Evolutionary conservation across 768 basidiomycete species (phyloP).

Genomic region (Xerocomus brunneocitrinus): DNA sequence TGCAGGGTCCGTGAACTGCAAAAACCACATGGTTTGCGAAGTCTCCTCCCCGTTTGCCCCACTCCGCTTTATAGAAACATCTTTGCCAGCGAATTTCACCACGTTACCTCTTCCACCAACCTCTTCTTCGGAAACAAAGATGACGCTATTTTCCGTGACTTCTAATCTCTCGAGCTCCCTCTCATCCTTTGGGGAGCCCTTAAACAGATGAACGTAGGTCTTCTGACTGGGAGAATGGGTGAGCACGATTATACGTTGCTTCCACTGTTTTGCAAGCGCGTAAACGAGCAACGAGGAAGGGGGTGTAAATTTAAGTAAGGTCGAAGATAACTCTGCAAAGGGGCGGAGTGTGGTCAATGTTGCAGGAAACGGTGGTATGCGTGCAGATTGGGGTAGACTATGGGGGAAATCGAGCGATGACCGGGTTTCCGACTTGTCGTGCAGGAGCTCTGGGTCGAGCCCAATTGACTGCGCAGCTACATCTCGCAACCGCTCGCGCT

Average conservation of each 20-base stretch:
- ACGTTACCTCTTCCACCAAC: slow-evolving; percentile 46
- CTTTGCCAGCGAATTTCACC: slow-evolving; percentile 64
- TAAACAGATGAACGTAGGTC: slow-evolving; percentile 71
- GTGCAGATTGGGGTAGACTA: slow-evolving; percentile 2
- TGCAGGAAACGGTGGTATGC: slow-evolving; percentile 59
- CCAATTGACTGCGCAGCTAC: slow-evolving; percentile 77
- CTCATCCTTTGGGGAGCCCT: slow-evolving; percentile 52
- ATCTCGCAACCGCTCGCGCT: slow-evolving; percentile 69
- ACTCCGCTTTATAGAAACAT: slow-evolving; percentile 43
- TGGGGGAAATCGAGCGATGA: slow-evolving; percentile 19
- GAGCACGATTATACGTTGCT: slow-evolving; percentile 56
- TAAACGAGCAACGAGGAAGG: slow-evolving; percentile 67
- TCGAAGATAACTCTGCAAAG: slow-evolving; percentile 49
- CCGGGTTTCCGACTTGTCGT: slow-evolving; percentile 22
- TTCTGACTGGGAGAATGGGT: slow-evolving; percentile 36
- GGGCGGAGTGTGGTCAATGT: slow-evolving; percentile 45
- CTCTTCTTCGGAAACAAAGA: slow-evolving; percentile 62
- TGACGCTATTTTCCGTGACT: slow-evolving; percentile 72
- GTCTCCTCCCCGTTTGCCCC: slow-evolving; percentile 11
- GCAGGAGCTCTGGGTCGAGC: slow-evolving; percentile 50
- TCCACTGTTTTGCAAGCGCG: slow-evolving; percentile 72
- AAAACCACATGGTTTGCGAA: slow-evolving; percentile 43
- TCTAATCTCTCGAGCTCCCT: slow-evolving; percentile 69
- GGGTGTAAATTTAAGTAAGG: slow-evolving; percentile 65
- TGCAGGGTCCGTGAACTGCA: slow-evolving; percentile 56